Evolutionary conservation across 148 eudicot genomes (phyloP).

Genomic region (Diospyros lotus): DNA sequence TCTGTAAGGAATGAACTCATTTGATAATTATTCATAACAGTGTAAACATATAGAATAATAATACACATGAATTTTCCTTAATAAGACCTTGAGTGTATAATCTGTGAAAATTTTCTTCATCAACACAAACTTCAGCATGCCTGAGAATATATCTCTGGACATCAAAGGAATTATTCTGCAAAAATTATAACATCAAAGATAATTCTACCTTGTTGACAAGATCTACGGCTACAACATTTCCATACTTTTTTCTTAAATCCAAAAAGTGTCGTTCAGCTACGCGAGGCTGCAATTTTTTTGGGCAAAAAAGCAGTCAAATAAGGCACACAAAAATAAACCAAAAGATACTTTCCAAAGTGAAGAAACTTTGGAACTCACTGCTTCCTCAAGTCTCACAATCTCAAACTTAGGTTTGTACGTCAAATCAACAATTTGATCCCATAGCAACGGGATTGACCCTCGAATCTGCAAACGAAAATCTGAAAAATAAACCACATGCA

Average conservation of each 20-base stretch:
- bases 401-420: constrained; percentile 93
- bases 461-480: constrained; percentile 61
- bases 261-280: constrained; percentile 84
- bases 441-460: constrained; percentile 90
- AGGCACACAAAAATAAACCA: background rate
- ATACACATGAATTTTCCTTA: background rate
- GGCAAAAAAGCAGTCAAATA: constrained; percentile 14
- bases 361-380: constrained; percentile 46
- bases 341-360: background rate
- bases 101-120: constrained; percentile 1
- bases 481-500: constrained; percentile 8
- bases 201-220: constrained; percentile 81
- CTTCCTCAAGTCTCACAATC: constrained; percentile 72
- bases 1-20: background rate
- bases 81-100: background rate
- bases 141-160: background rate
- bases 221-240: constrained; percentile 80
- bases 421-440: constrained; percentile 98
- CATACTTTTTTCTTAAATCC: constrained; percentile 90
- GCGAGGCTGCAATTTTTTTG: constrained; percentile 50
- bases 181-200: constrained; percentile 11
- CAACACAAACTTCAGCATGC: background rate
- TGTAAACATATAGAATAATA: background rate
- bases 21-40: background rate
- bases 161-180: background rate